Evolutionary conservation across 352 stramenopile species (phyloP).

Genomic region (Phytophthora podocarpi): DNA sequence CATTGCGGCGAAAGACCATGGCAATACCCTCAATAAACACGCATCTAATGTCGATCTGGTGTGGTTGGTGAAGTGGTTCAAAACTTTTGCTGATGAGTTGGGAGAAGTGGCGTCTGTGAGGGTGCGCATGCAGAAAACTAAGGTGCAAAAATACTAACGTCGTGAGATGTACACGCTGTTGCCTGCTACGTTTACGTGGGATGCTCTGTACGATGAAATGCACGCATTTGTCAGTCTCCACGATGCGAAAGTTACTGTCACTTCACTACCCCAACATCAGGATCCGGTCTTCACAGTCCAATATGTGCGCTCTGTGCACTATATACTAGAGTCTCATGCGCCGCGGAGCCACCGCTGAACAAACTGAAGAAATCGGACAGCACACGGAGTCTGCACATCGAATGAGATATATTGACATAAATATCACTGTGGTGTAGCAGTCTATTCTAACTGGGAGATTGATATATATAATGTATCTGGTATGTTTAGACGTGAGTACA

Average conservation of each 20-base stretch:
- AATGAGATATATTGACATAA: conserved; percentile 17
- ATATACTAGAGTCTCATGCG: neutral
- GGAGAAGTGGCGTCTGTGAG: conserved; percentile 6
- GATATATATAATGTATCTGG: neutral
- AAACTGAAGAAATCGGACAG: conserved; percentile 8
- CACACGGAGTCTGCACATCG: conserved; percentile 7
- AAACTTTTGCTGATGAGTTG: neutral
- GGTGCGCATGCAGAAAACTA: neutral
- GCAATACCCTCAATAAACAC: conserved; percentile 16
- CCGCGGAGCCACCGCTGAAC: too few relatives aligned
- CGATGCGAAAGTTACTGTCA: neutral
- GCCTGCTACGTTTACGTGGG: neutral
- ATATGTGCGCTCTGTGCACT: neutral
- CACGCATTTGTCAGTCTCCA: neutral
- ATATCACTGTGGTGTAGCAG: conserved; percentile 1
- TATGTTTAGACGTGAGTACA: neutral
- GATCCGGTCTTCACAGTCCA: neutral
- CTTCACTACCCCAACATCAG: neutral
- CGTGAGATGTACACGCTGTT: too few relatives aligned
- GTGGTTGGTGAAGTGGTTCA: conserved; percentile 22
- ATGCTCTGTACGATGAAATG: neutral
- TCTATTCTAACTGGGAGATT: too few relatives aligned
- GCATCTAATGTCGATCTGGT: neutral
- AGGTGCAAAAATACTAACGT: neutral
- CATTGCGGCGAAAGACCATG: neutral